Conservation (phyloP, 305 asterid genomes). For the Ilex paraguariensis region DNA sequence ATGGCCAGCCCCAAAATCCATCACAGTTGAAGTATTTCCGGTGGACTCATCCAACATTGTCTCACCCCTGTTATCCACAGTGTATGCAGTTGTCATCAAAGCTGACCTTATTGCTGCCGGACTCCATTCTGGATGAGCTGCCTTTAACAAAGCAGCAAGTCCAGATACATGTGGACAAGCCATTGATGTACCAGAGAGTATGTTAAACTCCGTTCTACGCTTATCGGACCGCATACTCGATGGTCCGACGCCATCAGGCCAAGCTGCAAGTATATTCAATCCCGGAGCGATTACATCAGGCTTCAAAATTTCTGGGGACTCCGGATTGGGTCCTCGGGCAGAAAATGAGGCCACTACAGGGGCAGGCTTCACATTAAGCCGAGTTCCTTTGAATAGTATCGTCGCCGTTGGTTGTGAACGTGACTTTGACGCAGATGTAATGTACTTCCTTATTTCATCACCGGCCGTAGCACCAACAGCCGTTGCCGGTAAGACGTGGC, state of each 20-base stretch:
- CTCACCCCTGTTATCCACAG: conserved; percentile 54
- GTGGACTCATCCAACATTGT: conserved; percentile 79
- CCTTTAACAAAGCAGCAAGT: conserved; percentile 71
- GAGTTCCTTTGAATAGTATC: conserved; percentile 58
- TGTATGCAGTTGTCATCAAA: conserved; percentile 86
- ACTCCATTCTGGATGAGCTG: conserved; percentile 94
- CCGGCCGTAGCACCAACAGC: conserved; percentile 70
- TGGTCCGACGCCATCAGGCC: conserved; percentile 79
- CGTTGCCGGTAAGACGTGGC: conserved; percentile 85
- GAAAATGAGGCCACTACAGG: conserved; percentile 84
- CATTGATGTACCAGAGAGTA: conserved; percentile 87
- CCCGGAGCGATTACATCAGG: conserved; percentile 97
- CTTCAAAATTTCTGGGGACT: conserved; percentile 74
- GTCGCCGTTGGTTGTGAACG: conserved; percentile 49
- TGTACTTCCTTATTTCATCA: conserved; percentile 61
- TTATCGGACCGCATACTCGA: conserved; percentile 64
- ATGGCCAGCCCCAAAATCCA: conserved; percentile 90
- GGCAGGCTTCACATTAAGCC: conserved; percentile 66
- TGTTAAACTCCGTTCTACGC: conserved; percentile 72
- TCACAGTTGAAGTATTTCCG: conserved; percentile 62
- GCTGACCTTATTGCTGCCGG: conserved; percentile 91
- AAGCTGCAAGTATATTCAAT: conserved; percentile 78
- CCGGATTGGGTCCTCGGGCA: conserved; percentile 84
- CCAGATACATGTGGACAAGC: conserved; percentile 96
- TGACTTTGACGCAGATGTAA: conserved; percentile 30